These are phyloP conservation scores for Cercospora zeae-maydis DNA, from an alignment of 2,329 filamentous ascomycete species.

Conservation along the genomic window DNA sequence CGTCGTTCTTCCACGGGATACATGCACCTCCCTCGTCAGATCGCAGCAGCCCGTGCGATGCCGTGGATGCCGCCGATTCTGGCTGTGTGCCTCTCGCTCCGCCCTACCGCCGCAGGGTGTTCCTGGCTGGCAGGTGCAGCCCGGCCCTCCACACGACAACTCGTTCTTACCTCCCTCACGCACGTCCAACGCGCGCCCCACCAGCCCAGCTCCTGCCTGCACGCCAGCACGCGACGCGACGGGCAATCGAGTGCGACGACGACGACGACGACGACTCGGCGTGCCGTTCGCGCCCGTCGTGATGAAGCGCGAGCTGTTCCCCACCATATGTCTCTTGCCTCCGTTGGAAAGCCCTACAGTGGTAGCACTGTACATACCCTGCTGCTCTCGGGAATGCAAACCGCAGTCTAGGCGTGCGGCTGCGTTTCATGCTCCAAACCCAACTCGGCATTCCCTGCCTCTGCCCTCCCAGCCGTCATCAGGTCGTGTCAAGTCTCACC, in stretches of 20 bases:
- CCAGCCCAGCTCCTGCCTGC: slow-evolving; percentile 2
- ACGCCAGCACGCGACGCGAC: no score
- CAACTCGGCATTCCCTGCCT: neutral
- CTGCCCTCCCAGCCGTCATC: neutral
- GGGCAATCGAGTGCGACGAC: no score
- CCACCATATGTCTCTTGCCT: no score
- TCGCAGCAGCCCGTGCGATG: neutral
- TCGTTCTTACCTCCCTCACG: neutral
- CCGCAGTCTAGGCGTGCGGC: neutral
- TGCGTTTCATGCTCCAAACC: neutral
- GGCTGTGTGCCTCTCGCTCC: slow-evolving; percentile 6
- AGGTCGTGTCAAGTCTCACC: neutral
- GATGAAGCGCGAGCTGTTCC: no score
- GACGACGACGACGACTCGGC: neutral
- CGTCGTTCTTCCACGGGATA: neutral
- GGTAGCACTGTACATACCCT: no score
- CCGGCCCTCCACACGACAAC: neutral
- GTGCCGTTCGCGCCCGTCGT: no score
- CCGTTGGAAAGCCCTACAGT: no score
- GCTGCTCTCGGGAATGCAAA: neutral
- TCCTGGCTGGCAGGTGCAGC: neutral
- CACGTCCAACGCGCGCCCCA: neutral
- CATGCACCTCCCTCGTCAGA: neutral
- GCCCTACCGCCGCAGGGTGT: neutral
- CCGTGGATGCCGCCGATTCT: neutral